phyloP scores from a whole-genome alignment of 2,329 filamentous ascomycete genomes.

The Microsporum canis region DNA sequence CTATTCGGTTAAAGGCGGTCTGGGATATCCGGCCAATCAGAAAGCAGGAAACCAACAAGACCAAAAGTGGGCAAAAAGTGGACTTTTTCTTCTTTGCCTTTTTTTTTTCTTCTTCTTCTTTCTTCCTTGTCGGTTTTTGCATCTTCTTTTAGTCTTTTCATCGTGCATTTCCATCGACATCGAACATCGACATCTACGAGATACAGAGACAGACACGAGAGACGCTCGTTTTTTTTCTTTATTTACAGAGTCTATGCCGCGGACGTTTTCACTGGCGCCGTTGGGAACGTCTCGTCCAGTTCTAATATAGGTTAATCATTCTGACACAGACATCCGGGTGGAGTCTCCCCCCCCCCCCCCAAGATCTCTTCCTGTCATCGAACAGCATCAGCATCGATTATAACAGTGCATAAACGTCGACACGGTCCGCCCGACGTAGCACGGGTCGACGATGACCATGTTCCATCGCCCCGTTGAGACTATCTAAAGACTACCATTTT shows the following conservation, averaged over 20 bases:
- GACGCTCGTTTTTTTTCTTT: too few relatives aligned
- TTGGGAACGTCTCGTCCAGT: background rate
- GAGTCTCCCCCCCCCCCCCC: background rate
- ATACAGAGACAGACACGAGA: too few relatives aligned
- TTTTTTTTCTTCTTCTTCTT: too few relatives aligned
- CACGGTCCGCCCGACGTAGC: background rate
- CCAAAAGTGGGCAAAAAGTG: background rate
- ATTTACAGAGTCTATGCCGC: too few relatives aligned
- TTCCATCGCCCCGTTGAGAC: background rate
- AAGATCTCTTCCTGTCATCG: background rate
- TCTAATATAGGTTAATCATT: background rate
- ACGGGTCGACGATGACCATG: background rate
- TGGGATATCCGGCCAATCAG: background rate
- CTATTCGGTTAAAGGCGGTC: conserved; percentile 1
- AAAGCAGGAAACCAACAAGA: background rate
- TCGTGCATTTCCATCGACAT: too few relatives aligned
- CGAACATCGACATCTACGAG: too few relatives aligned
- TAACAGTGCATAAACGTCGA: background rate
- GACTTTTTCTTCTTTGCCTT: background rate
- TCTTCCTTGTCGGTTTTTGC: background rate
- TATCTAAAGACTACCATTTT: background rate
- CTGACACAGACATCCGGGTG: background rate
- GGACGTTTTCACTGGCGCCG: background rate
- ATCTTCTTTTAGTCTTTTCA: background rate
- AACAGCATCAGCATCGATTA: background rate